Evolutionary conservation across 1,139 yeast genomes (phyloP).

Genomic region (Blastobotrys apis): DNA sequence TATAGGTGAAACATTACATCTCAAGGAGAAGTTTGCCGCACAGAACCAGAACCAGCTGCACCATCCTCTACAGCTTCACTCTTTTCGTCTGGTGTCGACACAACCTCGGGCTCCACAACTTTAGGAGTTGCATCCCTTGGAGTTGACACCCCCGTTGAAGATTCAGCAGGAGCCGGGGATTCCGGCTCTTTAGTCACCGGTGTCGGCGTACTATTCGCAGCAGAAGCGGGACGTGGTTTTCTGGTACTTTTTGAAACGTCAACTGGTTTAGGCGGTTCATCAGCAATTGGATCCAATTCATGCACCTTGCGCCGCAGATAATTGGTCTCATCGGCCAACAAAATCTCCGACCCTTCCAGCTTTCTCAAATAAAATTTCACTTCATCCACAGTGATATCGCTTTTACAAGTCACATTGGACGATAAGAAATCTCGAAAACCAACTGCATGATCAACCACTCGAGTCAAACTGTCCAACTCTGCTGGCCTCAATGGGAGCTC

Average conservation of each 20-base stretch:
- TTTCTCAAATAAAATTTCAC: slow-evolving; percentile 45
- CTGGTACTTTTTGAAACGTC: slow-evolving; percentile 6
- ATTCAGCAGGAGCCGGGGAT: no score
- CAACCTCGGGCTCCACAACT: no score
- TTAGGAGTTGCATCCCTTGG: no score
- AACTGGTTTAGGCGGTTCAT: slow-evolving; percentile 26
- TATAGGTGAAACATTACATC: no score
- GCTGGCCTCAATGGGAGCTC: slow-evolving; percentile 30
- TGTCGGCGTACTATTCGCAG: no score
- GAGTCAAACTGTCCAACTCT: slow-evolving; percentile 28
- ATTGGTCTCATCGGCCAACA: slow-evolving; percentile 32
- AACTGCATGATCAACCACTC: slow-evolving; percentile 35
- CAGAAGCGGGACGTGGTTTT: no score
- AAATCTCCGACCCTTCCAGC: slow-evolving; percentile 41
- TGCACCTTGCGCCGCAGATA: slow-evolving; percentile 31
- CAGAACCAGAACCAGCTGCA: no score
- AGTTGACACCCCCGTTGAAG: no score
- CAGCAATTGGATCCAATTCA: slow-evolving; percentile 27
- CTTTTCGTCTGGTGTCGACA: no score
- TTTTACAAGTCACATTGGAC: slow-evolving; percentile 20
- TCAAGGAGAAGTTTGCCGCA: no score
- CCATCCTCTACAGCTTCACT: no score
- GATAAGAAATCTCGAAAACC: slow-evolving; percentile 29
- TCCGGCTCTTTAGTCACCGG: no score
- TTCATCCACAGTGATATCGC: slow-evolving; percentile 26